Base-by-base conservation (phyloP, 805 yeast species). In the Wickerhamomyces strasburgensis region DNA sequence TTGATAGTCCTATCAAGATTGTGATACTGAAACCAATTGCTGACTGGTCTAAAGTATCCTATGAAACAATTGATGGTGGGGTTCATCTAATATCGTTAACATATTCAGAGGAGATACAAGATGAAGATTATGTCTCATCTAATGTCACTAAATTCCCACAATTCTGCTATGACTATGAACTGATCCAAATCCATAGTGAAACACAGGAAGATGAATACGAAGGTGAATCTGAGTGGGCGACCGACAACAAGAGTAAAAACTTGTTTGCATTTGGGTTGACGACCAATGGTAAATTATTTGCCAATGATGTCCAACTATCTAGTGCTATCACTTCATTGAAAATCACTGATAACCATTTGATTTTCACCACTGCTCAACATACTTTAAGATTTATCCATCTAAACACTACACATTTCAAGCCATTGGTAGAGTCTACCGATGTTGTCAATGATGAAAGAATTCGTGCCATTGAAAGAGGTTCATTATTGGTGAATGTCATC, bases 391-490 rank as follows among this genome's bases (percentile, higher is more conserved):
- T 90, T 51, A 72, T 85, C 29, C 97, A 88, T 59, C 64, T 89
- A 51, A 65, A 64, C 19, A 54, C 70, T 5, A 52, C 62, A 1
- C 52, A 54, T 8, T 65, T 66, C 47, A 59, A 62, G 29, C 71
- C 71, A 30, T 43, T 67, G 15, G 58, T 62, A 6, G 56, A 59
- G 4, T 62, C 67, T 3, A 65, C 62, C 11, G 64, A 59, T 10
- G 51, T 56, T 13, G 58, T 57, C 11, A 59, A 54, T 30, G 96
- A 87, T 58, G 98, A 90, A 63, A 76, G 97, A 61, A 72, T 82
- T 13, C 76, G 99, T 51, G 76, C 81, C 40, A 80, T 93, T 37
- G 99, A 93, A 61, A 72, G 96, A 47, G 98, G 98, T 1, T 87
- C 97, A 0, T 50, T 84, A n/a, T 61, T 93, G 33, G 86, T 90